Evolutionary conservation across 2,329 filamentous ascomycete genomes (phyloP), one percentile per base, ranked within the genome.

Genomic region (Monilinia aucupariae): DNA sequence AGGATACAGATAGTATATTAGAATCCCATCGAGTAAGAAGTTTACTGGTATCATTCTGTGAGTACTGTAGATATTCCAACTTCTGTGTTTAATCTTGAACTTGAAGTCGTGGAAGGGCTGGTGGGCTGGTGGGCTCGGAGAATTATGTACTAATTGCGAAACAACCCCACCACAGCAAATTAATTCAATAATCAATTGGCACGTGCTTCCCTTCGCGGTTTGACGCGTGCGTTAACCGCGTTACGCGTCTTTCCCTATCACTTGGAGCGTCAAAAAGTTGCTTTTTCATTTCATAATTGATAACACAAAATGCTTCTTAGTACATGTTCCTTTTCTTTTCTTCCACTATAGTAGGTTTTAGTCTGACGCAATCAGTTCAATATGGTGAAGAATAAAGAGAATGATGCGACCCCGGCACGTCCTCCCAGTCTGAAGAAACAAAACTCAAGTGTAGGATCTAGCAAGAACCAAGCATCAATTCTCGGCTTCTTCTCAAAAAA

Each of bases 401-500:
- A 63, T 22, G 47, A 59, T 41, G 62, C 62, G 8, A 72, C 71
- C 20, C 72, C 71, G 27, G 69, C 70, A 37, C 67, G 66, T 45
- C 62, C 67, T 27, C 65, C 71, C 9, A 66, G 68, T 8, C 56
- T 71, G 30, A 73, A 74, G 64, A 74, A 71, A 62, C 68, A 72
- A 56, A 65, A 58, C 63, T 73, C 72, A n/a, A 73, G 71, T 58
- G 56, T 67, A 39, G 67, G 64, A 37, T 65, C 78, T 7, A 75
- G 75, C 66, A 86, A 85, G 71, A 86, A 84, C 71, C 87, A 90
- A 72, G 82, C 80, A 74, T 90, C 87, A 60, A 91, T 94, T 64
- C 79, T 91, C 43, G 88, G 89, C 50, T 94, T 94, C 81, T 93
- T 93, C 72, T 82, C 87, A 68, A 91, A 82, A 74, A 76, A 81